These are phyloP conservation scores for Aspergillus sp. DNA, from an alignment of 2,329 filamentous ascomycete genomes.

Conservation along the genomic window DNA sequence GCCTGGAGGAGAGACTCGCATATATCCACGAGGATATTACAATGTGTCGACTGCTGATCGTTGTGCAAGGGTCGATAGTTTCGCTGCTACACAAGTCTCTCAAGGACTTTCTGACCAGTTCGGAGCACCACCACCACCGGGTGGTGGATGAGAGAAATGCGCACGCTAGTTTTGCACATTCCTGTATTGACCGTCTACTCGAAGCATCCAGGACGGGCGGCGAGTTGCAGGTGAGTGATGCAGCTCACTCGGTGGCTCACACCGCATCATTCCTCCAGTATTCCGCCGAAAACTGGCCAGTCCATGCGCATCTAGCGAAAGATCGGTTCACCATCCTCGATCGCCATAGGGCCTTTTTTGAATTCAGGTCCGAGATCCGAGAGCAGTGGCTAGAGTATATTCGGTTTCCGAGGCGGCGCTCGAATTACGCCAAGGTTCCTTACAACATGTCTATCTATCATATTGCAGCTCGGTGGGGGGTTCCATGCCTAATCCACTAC, in stretches of 20 bases:
- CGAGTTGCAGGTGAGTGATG: not conserved
- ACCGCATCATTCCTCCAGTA: not conserved
- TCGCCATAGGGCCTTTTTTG: not conserved
- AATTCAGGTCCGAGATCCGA: not conserved
- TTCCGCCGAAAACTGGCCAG: not conserved
- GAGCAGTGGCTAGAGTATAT: not conserved
- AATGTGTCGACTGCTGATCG: conserved; percentile 7
- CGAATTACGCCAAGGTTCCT: not conserved
- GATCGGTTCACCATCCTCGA: not conserved
- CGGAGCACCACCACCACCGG: not conserved
- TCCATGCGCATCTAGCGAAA: not conserved
- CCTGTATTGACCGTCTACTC: not conserved
- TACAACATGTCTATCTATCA: not conserved
- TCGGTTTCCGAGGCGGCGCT: not conserved
- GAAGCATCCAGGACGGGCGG: not conserved
- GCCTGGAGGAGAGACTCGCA: not conserved
- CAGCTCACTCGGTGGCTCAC: not conserved
- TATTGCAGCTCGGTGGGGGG: not conserved
- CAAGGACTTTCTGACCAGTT: conserved; percentile 4
- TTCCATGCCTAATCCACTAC: not conserved
- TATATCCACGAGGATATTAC: conserved; percentile 7
- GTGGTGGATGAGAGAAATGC: not conserved
- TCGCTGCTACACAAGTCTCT: conserved; percentile 10
- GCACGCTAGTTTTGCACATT: not conserved
- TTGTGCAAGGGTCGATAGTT: not conserved